Base-by-base conservation (phyloP, 2,329 filamentous ascomycete species). In the Botrytis aclada region DNA sequence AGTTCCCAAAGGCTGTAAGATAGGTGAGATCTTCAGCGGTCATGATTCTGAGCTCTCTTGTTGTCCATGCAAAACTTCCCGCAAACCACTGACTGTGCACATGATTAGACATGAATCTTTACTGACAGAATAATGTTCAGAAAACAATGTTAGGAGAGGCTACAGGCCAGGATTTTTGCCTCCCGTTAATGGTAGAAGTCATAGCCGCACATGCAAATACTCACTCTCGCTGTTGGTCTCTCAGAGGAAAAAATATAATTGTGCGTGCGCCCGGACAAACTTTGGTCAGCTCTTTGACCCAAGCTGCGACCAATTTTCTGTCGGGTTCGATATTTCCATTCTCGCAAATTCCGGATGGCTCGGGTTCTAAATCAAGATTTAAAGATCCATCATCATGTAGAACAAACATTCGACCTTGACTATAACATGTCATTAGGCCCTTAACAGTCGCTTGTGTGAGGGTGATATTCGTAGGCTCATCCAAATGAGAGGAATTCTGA, bases 61-160 rank as follows among this genome's bases (percentile, higher is more conserved):
- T 80, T 0, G 85, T 86, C 81, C 86, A 87, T 2, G 83, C 80
- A 63, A 88, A 85, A 4, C 83, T 83, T 1, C 83, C 84, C 0
- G 85, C 83, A 72, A 83, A 86, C 83, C 84, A 86, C 20, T 83
- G 80, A 56, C 70, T 71, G 43, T 9, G 18, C 43, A 18, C 43
- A 56, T 66, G 7, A 66, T 71, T 58, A 71, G 70, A 47, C 16
- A 29, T 29, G n/a, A 3, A 20, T 3, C 32, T 32, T n/a, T 22
- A 51, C 22, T n/a, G 10, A 51, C 45, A 25, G 1, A 14, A 10
- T 51, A 10, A 51, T n/a, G 10, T n/a, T n/a, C 22, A 47, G 22
- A 51, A 51, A n/a, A 51, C 10, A n/a, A 25, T n/a, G 5, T 51
- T n/a, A n/a, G 10, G 47, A 29, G 34, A 51, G 14, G n/a, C 22